Percentiles rank a stretch among this genome's conserved stretches.
Conservation (phyloP, 306 rosid species). For the Quercus gilva region DNA sequence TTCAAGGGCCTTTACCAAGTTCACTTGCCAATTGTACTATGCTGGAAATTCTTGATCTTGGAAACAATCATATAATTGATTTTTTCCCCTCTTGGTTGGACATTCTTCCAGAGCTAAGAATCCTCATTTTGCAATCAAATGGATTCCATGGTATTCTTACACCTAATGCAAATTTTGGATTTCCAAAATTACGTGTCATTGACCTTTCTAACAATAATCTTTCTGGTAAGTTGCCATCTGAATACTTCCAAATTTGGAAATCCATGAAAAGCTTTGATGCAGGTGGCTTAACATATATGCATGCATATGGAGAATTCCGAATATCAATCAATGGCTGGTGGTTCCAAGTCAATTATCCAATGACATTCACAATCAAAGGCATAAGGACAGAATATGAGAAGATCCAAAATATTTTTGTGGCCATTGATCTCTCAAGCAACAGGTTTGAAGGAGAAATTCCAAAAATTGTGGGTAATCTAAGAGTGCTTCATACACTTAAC, state of each 20-base stretch:
- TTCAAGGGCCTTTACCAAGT: neutral
- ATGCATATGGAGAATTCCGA: fast-evolving
- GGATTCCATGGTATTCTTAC: neutral
- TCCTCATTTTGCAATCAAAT: neutral
- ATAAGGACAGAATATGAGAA: neutral
- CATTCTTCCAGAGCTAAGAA: neutral
- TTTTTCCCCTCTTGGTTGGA: no score
- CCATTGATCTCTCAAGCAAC: neutral
- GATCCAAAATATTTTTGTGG: neutral
- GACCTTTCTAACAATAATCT: neutral
- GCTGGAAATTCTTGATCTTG: no score
- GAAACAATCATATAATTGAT: no score
- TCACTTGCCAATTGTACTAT: neutral
- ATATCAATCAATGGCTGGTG: fast-evolving
- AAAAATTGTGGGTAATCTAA: neutral
- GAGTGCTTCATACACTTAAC: neutral
- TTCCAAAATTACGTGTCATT: neutral
- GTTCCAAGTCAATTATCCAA: fast-evolving
- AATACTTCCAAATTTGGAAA: neutral
- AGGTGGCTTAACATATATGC: neutral
- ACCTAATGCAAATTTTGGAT: neutral
- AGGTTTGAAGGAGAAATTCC: neutral
- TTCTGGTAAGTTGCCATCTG: neutral
- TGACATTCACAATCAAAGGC: neutral
- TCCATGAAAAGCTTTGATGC: neutral